Conservation (phyloP, 345 rosid species). For the Sonneratia caseolaris region DNA sequence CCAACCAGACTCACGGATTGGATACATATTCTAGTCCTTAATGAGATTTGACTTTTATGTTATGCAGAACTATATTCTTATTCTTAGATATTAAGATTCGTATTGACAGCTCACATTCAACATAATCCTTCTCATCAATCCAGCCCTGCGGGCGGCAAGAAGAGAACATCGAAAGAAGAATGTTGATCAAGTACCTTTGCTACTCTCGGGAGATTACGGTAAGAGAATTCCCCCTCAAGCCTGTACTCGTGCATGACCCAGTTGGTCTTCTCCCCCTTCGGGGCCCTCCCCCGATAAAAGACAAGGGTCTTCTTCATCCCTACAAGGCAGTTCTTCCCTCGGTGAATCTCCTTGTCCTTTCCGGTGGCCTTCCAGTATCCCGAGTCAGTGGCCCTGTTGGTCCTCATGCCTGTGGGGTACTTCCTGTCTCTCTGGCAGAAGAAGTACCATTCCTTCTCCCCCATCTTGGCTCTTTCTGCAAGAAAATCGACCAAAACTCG, state of each 20-base stretch:
- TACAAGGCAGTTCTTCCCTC: constrained; percentile 55
- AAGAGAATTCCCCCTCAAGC: constrained; percentile 75
- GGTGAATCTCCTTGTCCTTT: constrained; percentile 71
- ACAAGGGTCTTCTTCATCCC: constrained; percentile 98
- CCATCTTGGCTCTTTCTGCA: constrained; percentile 86
- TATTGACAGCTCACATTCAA: neutral
- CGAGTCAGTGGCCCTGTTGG: constrained; percentile 73
- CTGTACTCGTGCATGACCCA: constrained; percentile 98
- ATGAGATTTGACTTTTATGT: neutral
- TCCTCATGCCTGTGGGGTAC: constrained; percentile 94
- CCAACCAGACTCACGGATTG: neutral
- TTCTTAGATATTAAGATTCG: neutral
- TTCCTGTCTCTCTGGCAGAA: constrained; percentile 81
- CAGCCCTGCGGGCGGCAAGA: no score
- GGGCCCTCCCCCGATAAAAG: constrained; percentile 87
- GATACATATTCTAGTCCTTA: neutral
- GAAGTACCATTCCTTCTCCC: constrained; percentile 87
- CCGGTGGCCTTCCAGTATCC: constrained; percentile 98
- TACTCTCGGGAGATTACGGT: constrained; percentile 43
- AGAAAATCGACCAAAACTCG: neutral
- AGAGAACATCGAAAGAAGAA: neutral
- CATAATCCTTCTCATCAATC: neutral
- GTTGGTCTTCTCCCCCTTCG: constrained; percentile 80
- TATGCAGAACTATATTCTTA: neutral
- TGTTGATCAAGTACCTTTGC: constrained; percentile 36